Conservation (phyloP, 495 filamentous ascomycete genomes). For the Neurospora discreta region DNA sequence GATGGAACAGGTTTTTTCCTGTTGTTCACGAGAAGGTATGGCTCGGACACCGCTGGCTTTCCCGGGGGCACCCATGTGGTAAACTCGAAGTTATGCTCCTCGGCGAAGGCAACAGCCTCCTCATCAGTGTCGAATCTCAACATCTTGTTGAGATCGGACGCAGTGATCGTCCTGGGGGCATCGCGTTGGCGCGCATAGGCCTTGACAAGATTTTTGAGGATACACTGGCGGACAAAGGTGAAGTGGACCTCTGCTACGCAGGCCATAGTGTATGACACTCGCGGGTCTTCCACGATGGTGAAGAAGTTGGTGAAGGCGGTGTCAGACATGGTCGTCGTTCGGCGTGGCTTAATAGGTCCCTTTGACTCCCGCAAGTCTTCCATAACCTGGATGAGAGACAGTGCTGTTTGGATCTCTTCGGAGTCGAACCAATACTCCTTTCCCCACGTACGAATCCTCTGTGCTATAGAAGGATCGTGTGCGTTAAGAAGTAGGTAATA, state of each 20-base stretch:
- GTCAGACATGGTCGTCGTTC: conserved; percentile 38
- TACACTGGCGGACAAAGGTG: conserved; percentile 62
- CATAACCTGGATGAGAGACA: conserved; percentile 28
- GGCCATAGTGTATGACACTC: conserved; percentile 80
- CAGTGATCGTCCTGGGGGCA: conserved; percentile 65
- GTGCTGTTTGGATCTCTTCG: conserved; percentile 35
- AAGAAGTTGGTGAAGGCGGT: conserved; percentile 66
- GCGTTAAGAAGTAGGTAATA: conserved; percentile 83
- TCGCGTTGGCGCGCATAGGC: conserved; percentile 50
- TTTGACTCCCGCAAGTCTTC: conserved; percentile 22
- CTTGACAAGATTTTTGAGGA: conserved; percentile 56
- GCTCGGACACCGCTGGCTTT: conserved; percentile 29
- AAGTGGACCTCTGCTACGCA: conserved; percentile 92
- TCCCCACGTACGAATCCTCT: conserved; percentile 69
- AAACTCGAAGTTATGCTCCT: conserved; percentile 57
- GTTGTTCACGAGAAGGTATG: conserved; percentile 39
- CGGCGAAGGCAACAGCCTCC: conserved; percentile 57
- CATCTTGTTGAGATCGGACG: conserved; percentile 50
- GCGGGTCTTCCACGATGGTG: conserved; percentile 52
- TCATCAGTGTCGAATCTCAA: conserved; percentile 65
- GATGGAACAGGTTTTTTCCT: conserved; percentile 22
- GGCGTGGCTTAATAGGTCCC: conserved; percentile 26
- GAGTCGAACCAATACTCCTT: conserved; percentile 58
- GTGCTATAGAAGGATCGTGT: conserved; percentile 61
- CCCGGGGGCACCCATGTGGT: conserved; percentile 21